Evolutionary conservation across 192 early-diverging fungal species (phyloP).

Genomic region (Chytriomyces sp.): DNA sequence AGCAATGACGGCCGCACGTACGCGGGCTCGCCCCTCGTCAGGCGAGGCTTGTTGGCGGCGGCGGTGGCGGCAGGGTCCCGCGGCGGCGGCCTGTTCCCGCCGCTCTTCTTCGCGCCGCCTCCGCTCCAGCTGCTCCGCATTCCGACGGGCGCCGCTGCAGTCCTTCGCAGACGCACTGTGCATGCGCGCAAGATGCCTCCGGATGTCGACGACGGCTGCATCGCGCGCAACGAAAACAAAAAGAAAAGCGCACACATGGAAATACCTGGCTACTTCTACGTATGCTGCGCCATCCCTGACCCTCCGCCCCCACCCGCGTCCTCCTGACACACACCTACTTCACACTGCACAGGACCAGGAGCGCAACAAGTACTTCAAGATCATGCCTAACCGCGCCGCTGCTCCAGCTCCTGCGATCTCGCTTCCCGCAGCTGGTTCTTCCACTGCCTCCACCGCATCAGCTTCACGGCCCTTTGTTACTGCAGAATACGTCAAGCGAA

Average conservation of each 20-base stretch:
- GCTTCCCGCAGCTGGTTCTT: not conserved
- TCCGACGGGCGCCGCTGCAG: no score
- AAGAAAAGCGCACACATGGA: not conserved
- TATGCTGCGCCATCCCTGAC: not conserved
- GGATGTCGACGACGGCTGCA: no score
- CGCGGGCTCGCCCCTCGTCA: no score
- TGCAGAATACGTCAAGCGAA: not conserved
- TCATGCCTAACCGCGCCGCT: constrained; percentile 7
- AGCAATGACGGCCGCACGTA: no score
- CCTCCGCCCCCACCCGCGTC: not conserved
- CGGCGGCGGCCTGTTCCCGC: no score
- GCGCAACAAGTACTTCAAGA: constrained; percentile 19
- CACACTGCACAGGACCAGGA: not conserved
- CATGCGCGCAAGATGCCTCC: not conserved
- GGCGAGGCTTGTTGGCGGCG: no score
- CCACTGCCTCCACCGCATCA: not conserved
- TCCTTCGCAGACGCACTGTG: not conserved
- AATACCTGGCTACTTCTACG: constrained; percentile 18
- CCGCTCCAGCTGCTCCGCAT: no score
- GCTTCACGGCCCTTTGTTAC: constrained; percentile 3
- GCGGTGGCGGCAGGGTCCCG: no score
- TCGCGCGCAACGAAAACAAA: no score
- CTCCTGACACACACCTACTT: not conserved
- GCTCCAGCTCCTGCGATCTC: not conserved
- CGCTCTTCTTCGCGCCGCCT: no score